phyloP scores from a whole-genome alignment of 306 rosid species.

The Arachis stenosperma region DNA sequence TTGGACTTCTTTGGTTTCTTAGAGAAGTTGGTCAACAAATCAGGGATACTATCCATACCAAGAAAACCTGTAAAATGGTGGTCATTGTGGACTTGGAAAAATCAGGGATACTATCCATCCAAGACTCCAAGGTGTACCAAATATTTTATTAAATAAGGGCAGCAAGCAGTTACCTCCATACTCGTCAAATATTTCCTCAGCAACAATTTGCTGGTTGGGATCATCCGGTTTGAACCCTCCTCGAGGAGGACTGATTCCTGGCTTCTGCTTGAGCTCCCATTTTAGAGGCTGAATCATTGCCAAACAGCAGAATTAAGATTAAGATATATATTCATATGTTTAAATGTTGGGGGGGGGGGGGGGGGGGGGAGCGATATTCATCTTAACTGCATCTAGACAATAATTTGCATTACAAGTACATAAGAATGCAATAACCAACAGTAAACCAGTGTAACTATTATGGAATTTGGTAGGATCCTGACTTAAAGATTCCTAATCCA shows the following conservation, averaged over 20 bases:
- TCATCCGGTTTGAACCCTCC: constrained; percentile 94
- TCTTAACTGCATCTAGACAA: constrained; percentile 23
- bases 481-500: background rate
- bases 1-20: constrained; percentile 73
- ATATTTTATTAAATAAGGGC: constrained; percentile 27
- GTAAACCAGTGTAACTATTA: background rate
- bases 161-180: constrained; percentile 72
- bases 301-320: constrained; percentile 35
- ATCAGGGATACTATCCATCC: background rate
- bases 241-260: constrained; percentile 99
- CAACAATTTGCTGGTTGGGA: constrained; percentile 97
- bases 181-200: constrained; percentile 94
- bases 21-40: constrained; percentile 66
- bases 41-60: constrained; percentile 65
- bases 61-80: constrained; percentile 70
- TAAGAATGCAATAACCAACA: background rate
- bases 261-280: constrained; percentile 99
- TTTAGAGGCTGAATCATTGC: constrained; percentile 72
- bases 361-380: background rate
- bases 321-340: constrained; percentile 14
- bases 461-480: constrained; percentile 6
- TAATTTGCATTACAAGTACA: constrained; percentile 19
- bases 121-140: background rate
- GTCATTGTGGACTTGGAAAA: constrained; percentile 24
- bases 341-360: background rate